Conservation (phyloP, 495 filamentous ascomycete genomes). For the Peziza echinospora region DNA sequence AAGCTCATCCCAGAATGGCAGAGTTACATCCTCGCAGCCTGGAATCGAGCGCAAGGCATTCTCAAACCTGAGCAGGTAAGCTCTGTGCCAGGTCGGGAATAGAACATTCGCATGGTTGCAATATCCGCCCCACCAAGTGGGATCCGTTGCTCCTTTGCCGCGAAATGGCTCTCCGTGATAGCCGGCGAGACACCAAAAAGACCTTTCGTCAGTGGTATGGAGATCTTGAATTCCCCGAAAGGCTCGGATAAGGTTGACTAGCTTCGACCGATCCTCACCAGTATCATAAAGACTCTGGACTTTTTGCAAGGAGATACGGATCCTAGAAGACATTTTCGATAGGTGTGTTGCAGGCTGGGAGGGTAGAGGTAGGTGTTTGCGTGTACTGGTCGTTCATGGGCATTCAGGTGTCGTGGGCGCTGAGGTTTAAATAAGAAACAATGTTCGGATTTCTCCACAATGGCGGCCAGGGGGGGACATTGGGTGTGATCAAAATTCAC, state of each 20-base stretch:
- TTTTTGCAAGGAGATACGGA: too few species aligned
- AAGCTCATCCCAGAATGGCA: conserved; percentile 19
- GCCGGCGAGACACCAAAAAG: conserved; percentile 16
- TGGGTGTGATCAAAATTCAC: too few species aligned
- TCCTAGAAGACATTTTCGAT: too few species aligned
- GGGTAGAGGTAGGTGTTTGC: too few species aligned
- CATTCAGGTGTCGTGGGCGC: too few species aligned
- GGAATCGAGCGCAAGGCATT: conserved; percentile 10
- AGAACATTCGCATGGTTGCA: conserved; percentile 24
- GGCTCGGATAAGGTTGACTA: conserved; percentile 8
- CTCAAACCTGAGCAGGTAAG: conserved; percentile 17
- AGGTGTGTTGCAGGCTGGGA: too few species aligned
- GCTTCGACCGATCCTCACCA: too few species aligned
- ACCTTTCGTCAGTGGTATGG: conserved; percentile 3
- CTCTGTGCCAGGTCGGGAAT: conserved; percentile 27
- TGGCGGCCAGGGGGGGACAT: too few species aligned
- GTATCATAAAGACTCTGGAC: too few species aligned
- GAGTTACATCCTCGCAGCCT: conserved; percentile 5
- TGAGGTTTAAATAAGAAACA: too few species aligned
- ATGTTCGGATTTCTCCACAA: too few species aligned
- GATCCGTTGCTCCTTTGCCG: conserved; percentile 1
- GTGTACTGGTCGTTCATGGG: too few species aligned
- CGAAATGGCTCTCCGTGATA: conserved; percentile 17
- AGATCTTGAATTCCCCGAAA: conserved; percentile 6
- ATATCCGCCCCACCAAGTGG: conserved; percentile 18